Evolutionary conservation across 2,329 filamentous ascomycete species (phyloP).

Genomic region (Xylariaceae sp.): DNA sequence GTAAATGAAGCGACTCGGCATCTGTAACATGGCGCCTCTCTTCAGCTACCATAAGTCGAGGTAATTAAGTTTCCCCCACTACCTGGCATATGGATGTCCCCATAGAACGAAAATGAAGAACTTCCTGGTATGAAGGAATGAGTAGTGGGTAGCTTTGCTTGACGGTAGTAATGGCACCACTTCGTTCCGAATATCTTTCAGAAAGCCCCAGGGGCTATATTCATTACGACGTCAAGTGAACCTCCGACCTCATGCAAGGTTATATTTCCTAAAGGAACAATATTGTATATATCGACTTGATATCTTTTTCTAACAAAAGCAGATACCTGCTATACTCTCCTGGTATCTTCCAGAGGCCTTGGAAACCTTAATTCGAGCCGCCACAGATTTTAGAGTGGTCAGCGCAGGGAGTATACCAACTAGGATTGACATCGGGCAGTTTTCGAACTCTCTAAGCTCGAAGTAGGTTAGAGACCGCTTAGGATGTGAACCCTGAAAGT

Average conservation of each 20-base stretch:
- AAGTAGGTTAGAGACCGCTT: slow-evolving; percentile 3
- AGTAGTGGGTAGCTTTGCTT: slow-evolving; percentile 47
- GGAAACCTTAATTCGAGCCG: slow-evolving; percentile 43
- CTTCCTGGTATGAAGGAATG: slow-evolving; percentile 49
- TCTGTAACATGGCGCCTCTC: slow-evolving; percentile 38
- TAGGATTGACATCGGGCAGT: slow-evolving; percentile 31
- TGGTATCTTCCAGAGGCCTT: slow-evolving; percentile 48
- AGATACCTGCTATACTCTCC: slow-evolving; percentile 47
- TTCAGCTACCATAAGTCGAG: slow-evolving; percentile 37
- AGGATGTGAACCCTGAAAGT: background rate
- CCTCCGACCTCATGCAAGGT: slow-evolving; percentile 50
- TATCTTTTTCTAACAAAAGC: slow-evolving; percentile 45
- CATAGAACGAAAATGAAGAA: slow-evolving; percentile 46
- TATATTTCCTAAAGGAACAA: slow-evolving; percentile 44
- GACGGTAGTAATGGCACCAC: slow-evolving; percentile 40
- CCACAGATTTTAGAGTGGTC: slow-evolving; percentile 41
- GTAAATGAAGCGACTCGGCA: slow-evolving; percentile 37
- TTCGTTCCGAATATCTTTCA: slow-evolving; percentile 46
- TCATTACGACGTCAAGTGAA: slow-evolving; percentile 48
- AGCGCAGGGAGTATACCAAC: slow-evolving; percentile 38
- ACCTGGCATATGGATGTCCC: slow-evolving; percentile 43
- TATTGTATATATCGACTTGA: slow-evolving; percentile 37
- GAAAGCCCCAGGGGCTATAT: slow-evolving; percentile 47
- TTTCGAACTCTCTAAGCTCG: slow-evolving; percentile 31
- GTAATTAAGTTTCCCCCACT: slow-evolving; percentile 39